A percentile compares a stretch with the other conserved stretches of the same genome.
Evolutionary conservation across 164 flowering plant species (phyloP).

Genomic region (Pachysandra terminalis): DNA sequence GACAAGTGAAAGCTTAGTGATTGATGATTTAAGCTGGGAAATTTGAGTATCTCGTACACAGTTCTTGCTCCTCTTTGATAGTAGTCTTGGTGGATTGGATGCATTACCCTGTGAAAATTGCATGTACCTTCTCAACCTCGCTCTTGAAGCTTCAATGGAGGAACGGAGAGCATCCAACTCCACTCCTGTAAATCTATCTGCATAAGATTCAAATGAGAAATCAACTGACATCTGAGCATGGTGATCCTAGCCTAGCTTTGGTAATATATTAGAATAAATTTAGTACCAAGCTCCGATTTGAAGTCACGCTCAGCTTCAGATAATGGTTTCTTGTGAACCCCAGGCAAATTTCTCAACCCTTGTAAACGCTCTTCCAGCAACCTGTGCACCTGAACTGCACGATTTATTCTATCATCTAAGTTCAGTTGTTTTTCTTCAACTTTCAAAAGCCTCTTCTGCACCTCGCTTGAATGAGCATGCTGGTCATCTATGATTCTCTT

Average conservation of each 20-base stretch:
- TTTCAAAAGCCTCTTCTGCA: slow-evolving; percentile 46
- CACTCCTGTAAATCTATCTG: slow-evolving; percentile 69
- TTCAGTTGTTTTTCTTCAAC: slow-evolving; percentile 63
- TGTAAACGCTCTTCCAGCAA: slow-evolving; percentile 58
- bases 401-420: slow-evolving; percentile 48
- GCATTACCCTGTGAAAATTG: slow-evolving; percentile 36
- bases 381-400: slow-evolving; percentile 41
- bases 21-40: slow-evolving; percentile 50
- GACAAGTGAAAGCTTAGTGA: slow-evolving; percentile 74
- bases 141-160: slow-evolving; percentile 59
- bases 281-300: slow-evolving; percentile 78
- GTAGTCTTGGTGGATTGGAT: slow-evolving; percentile 26
- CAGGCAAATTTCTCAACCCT: slow-evolving; percentile 57
- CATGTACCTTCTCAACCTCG: slow-evolving; percentile 50
- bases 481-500: slow-evolving; percentile 68
- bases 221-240: background rate
- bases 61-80: slow-evolving; percentile 34
- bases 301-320: slow-evolving; percentile 82
- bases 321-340: slow-evolving; percentile 61
- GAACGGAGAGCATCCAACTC: slow-evolving; percentile 81
- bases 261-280: background rate
- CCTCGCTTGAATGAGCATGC: slow-evolving; percentile 53
- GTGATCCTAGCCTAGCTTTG: background rate
- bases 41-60: slow-evolving; percentile 47
- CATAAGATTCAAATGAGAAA: slow-evolving; percentile 10